phyloP scores from a whole-genome alignment of 2,329 filamentous ascomycete genomes.

The Talaromyces marneffei region DNA sequence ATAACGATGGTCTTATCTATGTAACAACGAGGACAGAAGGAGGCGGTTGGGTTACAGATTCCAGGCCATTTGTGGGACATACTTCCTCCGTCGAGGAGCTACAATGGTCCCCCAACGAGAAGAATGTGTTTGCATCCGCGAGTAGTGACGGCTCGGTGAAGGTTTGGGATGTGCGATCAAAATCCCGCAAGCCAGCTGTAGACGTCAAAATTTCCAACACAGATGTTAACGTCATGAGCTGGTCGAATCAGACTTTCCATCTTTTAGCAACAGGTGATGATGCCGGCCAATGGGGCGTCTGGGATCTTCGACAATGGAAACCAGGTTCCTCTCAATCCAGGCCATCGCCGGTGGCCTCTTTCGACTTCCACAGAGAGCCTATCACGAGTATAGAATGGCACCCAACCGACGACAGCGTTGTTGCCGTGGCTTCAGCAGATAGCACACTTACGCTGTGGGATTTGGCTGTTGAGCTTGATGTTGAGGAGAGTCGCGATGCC shows the following conservation, averaged over 20 bases:
- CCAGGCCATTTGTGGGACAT: conserved; percentile 76
- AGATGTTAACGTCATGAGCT: conserved; percentile 95
- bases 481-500: conserved; percentile 88
- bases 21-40: conserved; percentile 79
- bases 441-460: conserved; percentile 96
- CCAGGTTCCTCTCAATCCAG: conserved; percentile 48
- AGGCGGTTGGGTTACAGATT: conserved; percentile 84
- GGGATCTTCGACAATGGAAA: conserved; percentile 96
- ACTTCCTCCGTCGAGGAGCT: conserved; percentile 83
- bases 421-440: conserved; percentile 86
- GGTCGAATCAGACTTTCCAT: conserved; percentile 83
- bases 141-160: conserved; percentile 92
- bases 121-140: conserved; percentile 88
- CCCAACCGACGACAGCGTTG: conserved; percentile 90
- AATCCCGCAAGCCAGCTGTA: conserved; percentile 80
- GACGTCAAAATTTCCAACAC: conserved; percentile 75
- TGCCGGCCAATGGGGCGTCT: conserved; percentile 89
- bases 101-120: conserved; percentile 92
- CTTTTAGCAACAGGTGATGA: conserved; percentile 89
- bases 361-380: conserved; percentile 92
- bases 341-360: conserved; percentile 82
- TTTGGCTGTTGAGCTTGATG: conserved; percentile 90
- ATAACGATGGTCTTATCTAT: conserved; percentile 86
- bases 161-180: conserved; percentile 91
- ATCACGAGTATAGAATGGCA: conserved; percentile 97